phyloP scores from a whole-genome alignment of 73 alveolate species.

The Paramecium caudatum region DNA sequence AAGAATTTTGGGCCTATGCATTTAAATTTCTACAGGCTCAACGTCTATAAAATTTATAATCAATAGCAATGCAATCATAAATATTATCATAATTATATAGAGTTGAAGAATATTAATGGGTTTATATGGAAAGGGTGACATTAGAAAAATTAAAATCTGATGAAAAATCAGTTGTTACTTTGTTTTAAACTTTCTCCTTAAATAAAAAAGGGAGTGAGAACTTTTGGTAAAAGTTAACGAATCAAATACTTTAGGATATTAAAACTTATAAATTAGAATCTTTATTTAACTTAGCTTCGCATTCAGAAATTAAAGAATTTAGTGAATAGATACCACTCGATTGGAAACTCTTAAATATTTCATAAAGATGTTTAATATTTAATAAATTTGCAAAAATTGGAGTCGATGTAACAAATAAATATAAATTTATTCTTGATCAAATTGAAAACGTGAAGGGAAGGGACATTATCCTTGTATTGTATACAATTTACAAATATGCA shows the following conservation, averaged over 20 bases:
- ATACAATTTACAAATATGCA: background rate
- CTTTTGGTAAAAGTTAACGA: background rate
- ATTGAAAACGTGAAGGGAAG: background rate
- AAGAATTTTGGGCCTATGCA: constrained; percentile 41
- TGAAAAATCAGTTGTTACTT: constrained; percentile 54
- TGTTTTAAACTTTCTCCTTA: constrained; percentile 30
- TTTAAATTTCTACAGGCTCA: background rate
- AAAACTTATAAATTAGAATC: background rate
- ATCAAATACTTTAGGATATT: background rate
- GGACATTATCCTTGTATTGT: background rate
- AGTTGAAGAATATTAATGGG: background rate
- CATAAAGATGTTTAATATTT: constrained; percentile 9
- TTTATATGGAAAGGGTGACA: background rate
- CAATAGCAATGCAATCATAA: constrained; percentile 29
- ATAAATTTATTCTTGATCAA: background rate
- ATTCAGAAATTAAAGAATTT: constrained; percentile 13
- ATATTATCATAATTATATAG: background rate
- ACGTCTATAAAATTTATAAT: background rate
- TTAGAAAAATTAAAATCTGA: background rate
- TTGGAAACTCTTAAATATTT: background rate
- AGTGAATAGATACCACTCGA: background rate
- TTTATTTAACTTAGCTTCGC: constrained; percentile 22
- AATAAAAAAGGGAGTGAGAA: background rate
- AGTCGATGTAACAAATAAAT: background rate
- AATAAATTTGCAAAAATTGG: constrained; percentile 32